Base-by-base conservation (phyloP, 805 yeast species). In the Suhomyces sp. region DNA sequence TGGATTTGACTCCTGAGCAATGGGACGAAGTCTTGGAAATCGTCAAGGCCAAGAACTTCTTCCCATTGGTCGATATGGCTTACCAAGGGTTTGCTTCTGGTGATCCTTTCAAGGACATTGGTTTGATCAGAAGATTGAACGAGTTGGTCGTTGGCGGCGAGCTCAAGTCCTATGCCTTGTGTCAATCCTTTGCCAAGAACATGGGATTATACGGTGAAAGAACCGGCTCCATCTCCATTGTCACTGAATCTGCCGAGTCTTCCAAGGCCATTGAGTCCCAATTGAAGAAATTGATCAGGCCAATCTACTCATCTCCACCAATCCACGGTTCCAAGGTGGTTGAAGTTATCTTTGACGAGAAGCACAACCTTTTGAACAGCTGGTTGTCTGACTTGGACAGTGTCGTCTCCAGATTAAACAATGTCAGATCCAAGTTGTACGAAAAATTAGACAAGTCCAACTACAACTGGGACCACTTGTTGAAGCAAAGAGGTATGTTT, bases 71-170 rank as follows among this genome's bases (percentile, higher is more conserved):
- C 56, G 98, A 92, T 75, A 85, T 87, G 85, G 97, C 97, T 2
- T 92, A 92, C 77, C 97, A 92, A 73, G 98, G 97, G 23, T 89
- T 93, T 64, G 90, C 96, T 47, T 83, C 96, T 3, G 97, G 97
- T 52, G 81, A 85, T 61, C 81, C 90, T 57, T 83, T 81, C 67
- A 76, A 83, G 64, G 98, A 92, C 69, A 74, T 81, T 59, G 74
- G 71, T 31, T 68, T 78, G 54, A 69, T 82, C 58, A 67, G 79
- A 61, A 71, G 70, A 60, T 71, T 77, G 65, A 79, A 79, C 67
- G 70, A 67, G 55, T 69, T 72, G 66, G 79, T 76, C 15, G 86
- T 85, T 26, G 68, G 67, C 44, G 81, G 81, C 40, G 71, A 79
- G 65, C 62, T 79, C 40, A 70, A 80, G 53, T 79, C 85, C 42